Percentiles rank a stretch among this genome's conserved stretches.
These are phyloP conservation scores for Xylaria intraflava DNA, from an alignment of 495 filamentous ascomycete species.

Conservation along the genomic window DNA sequence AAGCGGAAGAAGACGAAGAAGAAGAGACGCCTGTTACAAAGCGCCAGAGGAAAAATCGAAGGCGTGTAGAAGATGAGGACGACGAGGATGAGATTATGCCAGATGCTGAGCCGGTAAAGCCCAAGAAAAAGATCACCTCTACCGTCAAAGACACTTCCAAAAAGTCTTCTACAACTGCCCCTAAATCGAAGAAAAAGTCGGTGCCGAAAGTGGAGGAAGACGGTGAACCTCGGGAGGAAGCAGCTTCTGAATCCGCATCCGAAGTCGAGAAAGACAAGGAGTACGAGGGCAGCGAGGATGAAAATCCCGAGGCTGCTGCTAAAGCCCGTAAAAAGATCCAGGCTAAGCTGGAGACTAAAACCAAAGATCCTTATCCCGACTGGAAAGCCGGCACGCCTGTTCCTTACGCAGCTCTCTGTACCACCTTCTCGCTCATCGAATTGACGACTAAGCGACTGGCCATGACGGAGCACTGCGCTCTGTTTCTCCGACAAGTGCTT, in stretches of 20 bases:
- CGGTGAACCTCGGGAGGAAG: constrained; percentile 36
- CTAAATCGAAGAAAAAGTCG: background rate
- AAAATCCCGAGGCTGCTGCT: constrained; percentile 66
- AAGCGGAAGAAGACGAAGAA: constrained; percentile 44
- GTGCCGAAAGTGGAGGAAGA: constrained; percentile 15
- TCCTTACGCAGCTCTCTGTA: constrained; percentile 91
- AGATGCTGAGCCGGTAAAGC: constrained; percentile 18
- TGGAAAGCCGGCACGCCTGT: constrained; percentile 86
- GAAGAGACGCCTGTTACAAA: constrained; percentile 48
- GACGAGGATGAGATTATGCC: constrained; percentile 37
- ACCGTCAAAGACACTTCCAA: background rate
- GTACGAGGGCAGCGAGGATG: constrained; percentile 63
- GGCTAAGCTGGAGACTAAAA: constrained; percentile 54
- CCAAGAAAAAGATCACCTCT: constrained; percentile 17
- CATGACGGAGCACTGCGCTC: constrained; percentile 79
- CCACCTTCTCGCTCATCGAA: constrained; percentile 88
- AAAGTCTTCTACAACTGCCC: background rate
- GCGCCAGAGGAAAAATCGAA: constrained; percentile 34
- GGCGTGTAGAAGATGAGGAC: constrained; percentile 34
- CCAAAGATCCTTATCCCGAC: constrained; percentile 83
- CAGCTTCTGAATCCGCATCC: constrained; percentile 48
- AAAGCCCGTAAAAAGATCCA: constrained; percentile 83
- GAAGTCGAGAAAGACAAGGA: constrained; percentile 43
- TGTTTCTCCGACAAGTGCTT: constrained; percentile 88
- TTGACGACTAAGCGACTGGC: constrained; percentile 84